Percentiles rank a stretch among this genome's conserved stretches.
Evolutionary conservation across 768 basidiomycete genomes (phyloP).

Genomic region (Lactarius hatsudake): DNA sequence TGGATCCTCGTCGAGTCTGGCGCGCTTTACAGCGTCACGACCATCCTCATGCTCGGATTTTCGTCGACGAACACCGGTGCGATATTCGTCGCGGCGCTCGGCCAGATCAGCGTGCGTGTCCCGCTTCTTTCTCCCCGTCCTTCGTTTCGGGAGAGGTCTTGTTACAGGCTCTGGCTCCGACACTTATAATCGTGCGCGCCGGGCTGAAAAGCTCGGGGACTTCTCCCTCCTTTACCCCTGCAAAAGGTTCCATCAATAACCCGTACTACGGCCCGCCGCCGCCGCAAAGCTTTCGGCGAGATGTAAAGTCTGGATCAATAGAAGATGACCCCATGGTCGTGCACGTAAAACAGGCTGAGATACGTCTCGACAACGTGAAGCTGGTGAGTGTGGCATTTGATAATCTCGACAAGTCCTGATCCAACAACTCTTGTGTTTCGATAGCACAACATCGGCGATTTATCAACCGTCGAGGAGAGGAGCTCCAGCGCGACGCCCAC

Average conservation of each 20-base stretch:
- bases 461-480: neutral
- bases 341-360: slow-evolving; percentile 9
- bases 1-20: slow-evolving; percentile 25
- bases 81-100: slow-evolving; percentile 8
- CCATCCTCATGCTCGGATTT: slow-evolving; percentile 13
- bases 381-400: neutral
- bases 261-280: neutral
- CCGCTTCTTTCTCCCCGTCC: neutral
- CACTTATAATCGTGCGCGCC: slow-evolving; percentile 13
- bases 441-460: neutral
- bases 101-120: slow-evolving; percentile 21
- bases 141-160: neutral
- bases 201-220: slow-evolving; percentile 1
- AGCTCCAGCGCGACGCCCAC: neutral
- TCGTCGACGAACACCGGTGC: slow-evolving; percentile 6
- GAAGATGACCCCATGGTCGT: neutral
- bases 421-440: neutral
- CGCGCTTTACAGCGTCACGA: slow-evolving; percentile 17
- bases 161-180: slow-evolving; percentile 13
- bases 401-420: neutral
- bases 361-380: neutral
- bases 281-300: neutral
- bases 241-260: slow-evolving; percentile 1
- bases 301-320: neutral
- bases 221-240: neutral